Evolutionary conservation across 371 early-diverging fungal genomes (phyloP).

Genomic region (Smittium culicis): DNA sequence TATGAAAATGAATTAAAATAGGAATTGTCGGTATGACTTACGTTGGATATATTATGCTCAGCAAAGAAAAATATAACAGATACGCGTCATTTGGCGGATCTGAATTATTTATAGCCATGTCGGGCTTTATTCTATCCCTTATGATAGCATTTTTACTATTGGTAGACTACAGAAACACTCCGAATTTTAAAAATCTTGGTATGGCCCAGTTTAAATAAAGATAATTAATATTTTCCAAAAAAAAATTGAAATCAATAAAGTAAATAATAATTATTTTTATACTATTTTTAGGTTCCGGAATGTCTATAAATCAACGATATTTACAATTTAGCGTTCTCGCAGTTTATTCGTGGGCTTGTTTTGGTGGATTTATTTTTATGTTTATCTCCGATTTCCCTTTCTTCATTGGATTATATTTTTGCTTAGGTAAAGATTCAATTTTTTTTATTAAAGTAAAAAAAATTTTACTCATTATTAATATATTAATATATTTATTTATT

Average conservation of each 20-base stretch:
- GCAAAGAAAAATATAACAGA: background rate
- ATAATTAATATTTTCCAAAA: no score
- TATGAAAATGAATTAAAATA: no score
- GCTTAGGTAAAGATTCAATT: background rate
- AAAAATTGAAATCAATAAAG: no score
- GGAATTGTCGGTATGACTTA: background rate
- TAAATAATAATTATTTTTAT: background rate
- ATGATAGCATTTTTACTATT: background rate
- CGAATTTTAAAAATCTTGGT: constrained; percentile 4
- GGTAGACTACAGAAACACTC: background rate
- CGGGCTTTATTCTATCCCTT: constrained; percentile 4
- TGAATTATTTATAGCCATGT: background rate
- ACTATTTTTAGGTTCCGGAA: background rate
- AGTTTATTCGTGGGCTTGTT: background rate
- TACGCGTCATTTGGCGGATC: background rate
- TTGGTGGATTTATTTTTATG: background rate
- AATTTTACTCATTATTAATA: background rate
- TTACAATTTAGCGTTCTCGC: background rate
- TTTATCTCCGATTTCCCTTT: background rate
- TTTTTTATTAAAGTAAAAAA: background rate
- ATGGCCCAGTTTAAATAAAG: no score
- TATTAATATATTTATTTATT: no score
- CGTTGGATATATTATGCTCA: background rate
- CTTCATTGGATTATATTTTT: background rate
- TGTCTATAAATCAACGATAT: background rate